phyloP scores from a whole-genome alignment of 2,329 filamentous ascomycete genomes.

The Meredithiella fracta region DNA sequence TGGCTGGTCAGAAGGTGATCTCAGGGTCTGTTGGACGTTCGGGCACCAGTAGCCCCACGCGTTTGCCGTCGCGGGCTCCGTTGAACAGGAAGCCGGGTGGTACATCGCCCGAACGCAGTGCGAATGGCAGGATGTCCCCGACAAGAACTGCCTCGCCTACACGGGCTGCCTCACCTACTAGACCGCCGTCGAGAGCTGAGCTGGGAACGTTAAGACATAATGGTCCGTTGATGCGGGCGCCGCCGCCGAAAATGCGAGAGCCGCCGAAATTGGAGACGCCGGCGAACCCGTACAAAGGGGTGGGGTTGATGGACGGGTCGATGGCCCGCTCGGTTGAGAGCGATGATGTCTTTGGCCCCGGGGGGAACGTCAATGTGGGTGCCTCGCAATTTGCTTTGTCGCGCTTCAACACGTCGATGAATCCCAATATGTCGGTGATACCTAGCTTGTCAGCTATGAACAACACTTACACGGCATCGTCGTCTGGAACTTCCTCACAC shows the following conservation, averaged over 20 bases:
- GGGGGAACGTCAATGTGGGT: neutral
- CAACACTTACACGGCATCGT: constrained; percentile 26
- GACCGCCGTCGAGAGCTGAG: constrained; percentile 24
- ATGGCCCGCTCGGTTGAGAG: constrained; percentile 47
- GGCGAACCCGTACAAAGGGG: constrained; percentile 27
- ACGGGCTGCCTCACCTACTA: neutral
- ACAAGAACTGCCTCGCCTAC: neutral
- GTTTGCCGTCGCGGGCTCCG: constrained; percentile 53
- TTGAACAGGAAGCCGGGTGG: constrained; percentile 49
- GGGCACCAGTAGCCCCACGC: constrained; percentile 38
- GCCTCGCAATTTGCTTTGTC: constrained; percentile 20
- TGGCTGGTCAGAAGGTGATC: constrained; percentile 20
- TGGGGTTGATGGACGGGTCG: constrained; percentile 27
- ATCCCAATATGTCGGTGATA: neutral
- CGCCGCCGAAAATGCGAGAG: constrained; percentile 86
- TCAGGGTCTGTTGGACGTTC: constrained; percentile 6
- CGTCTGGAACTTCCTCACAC: constrained; percentile 16
- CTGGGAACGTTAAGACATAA: constrained; percentile 31
- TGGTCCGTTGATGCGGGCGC: constrained; percentile 44
- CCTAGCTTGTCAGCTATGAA: neutral
- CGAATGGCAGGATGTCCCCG: constrained; percentile 17
- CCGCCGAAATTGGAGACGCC: constrained; percentile 36
- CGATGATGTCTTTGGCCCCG: constrained; percentile 51
- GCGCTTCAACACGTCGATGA: constrained; percentile 17
- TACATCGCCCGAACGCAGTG: constrained; percentile 63